Evolutionary conservation across 352 stramenopile genomes (phyloP), one percentile per base, ranked within the genome.

Genomic region (Pythium coloratum): DNA sequence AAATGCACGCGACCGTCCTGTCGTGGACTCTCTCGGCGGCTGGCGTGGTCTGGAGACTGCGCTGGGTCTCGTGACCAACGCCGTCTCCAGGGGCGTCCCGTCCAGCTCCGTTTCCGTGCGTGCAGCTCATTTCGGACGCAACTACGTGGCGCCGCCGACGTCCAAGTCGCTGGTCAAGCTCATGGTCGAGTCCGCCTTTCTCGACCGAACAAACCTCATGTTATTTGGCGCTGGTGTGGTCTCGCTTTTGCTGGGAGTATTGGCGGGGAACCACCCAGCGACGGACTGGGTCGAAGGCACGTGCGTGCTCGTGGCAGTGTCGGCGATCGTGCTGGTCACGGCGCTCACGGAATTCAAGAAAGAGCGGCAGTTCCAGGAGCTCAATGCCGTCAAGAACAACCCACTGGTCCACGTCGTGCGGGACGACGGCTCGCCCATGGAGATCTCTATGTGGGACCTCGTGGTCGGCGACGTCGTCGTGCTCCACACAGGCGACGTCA

Each of bases 271-370:
- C 16, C 57, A 76, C 47, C 46, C 57, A 8, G 53, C 69, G 13
- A 74, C 73, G 32, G 84, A 79, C 38, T 98, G 92, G 92, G 86
- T 97, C 47, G 91, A 98, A 80, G 92, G 91, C 33, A 74, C 80
- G n/a, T 92, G 89, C 33, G 97, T 98, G 69, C 66, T 98, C 20
- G 56, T 82, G 16, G 84, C 90, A 0, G 92, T 98, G 28, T 58
- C 80, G 6, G 88, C 97, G 60, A 90, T 97, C 8, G 84, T 92
- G 26, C 57, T 96, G 9, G 84, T 98, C 2, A 97, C 90, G 9
- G 90, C 92, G 3, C 76, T 84, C 13, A 97, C 97, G 69, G 90
- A 98, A 67, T 97, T 97, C 75, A 76, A 76, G 38, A 90, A 92
- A 69, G 82, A 93, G 61, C 64, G 75, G 32, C 80, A 91, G 64